Evolutionary conservation across 208 protist genomes (phyloP).

Genomic region (Naegleria lovaniensis): DNA sequence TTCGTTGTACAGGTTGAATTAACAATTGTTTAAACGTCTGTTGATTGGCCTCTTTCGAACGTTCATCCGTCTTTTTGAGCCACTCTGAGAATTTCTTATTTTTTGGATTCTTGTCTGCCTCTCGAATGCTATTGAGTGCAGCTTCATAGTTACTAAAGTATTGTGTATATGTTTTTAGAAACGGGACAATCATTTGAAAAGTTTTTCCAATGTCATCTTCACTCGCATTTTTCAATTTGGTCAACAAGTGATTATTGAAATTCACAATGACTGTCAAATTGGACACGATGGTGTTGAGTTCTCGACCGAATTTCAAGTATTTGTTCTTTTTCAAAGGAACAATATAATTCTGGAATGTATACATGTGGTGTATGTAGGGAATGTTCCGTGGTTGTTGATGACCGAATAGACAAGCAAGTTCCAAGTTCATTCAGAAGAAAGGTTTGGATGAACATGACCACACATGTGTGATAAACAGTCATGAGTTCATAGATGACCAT

Average conservation of each 20-base stretch:
- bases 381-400: no score
- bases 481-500: no score
- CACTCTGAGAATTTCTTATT: constrained; percentile 13
- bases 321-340: constrained; percentile 15
- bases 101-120: background rate
- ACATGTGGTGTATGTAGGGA: no score
- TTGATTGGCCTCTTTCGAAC: background rate
- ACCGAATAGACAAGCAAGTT: no score
- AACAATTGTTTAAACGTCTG: background rate
- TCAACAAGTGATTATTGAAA: background rate
- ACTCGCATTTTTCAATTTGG: background rate
- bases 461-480: no score
- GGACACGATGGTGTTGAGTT: background rate
- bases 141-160: constrained; percentile 20
- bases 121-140: background rate
- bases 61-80: background rate
- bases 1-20: constrained; percentile 21
- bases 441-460: no score
- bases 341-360: constrained; percentile 16
- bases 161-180: background rate
- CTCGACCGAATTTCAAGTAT: background rate
- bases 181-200: background rate
- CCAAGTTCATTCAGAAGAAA: no score
- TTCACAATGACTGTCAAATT: constrained; percentile 9
- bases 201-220: constrained; percentile 14